Conservation (phyloP, 495 filamentous ascomycete species). For the Hyaloscypha finlandica region DNA sequence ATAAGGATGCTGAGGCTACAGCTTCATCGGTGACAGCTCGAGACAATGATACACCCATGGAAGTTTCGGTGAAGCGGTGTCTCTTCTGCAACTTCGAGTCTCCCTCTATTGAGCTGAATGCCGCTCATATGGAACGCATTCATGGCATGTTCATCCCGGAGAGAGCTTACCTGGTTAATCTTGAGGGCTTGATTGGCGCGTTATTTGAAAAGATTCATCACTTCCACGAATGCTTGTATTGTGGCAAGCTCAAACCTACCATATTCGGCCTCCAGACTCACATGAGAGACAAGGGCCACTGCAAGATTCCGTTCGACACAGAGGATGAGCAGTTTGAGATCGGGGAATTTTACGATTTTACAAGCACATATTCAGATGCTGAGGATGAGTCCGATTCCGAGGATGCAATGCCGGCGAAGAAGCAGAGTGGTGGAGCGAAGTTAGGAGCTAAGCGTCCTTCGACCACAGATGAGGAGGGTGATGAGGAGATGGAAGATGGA, state of each 20-base stretch:
- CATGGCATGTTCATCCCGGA: constrained; percentile 98
- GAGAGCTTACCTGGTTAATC: constrained; percentile 72
- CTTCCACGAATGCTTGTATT: constrained; percentile 80
- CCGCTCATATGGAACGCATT: constrained; percentile 84
- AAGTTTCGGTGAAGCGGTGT: constrained; percentile 63
- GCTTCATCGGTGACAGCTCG: constrained; percentile 25
- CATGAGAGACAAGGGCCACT: constrained; percentile 96
- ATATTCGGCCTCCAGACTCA: constrained; percentile 81
- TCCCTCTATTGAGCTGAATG: constrained; percentile 68
- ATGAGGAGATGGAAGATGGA: constrained; percentile 55
- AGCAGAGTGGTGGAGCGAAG: constrained; percentile 52
- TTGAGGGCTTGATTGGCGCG: constrained; percentile 79
- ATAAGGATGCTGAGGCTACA: constrained; percentile 21
- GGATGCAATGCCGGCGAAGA: constrained; percentile 50
- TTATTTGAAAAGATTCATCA: constrained; percentile 73
- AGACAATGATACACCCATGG: constrained; percentile 37
- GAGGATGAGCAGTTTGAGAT: constrained; percentile 93
- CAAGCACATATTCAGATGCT: constrained; percentile 85
- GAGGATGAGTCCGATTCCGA: constrained; percentile 59
- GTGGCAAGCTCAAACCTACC: constrained; percentile 73
- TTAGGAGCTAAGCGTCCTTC: constrained; percentile 52
- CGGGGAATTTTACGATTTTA: constrained; percentile 98
- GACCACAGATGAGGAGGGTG: constrained; percentile 47
- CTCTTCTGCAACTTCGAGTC: constrained; percentile 89
- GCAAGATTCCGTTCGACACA: constrained; percentile 89